phyloP scores from a whole-genome alignment of 768 basidiomycete genomes.

The Amanita subjunquillea region DNA sequence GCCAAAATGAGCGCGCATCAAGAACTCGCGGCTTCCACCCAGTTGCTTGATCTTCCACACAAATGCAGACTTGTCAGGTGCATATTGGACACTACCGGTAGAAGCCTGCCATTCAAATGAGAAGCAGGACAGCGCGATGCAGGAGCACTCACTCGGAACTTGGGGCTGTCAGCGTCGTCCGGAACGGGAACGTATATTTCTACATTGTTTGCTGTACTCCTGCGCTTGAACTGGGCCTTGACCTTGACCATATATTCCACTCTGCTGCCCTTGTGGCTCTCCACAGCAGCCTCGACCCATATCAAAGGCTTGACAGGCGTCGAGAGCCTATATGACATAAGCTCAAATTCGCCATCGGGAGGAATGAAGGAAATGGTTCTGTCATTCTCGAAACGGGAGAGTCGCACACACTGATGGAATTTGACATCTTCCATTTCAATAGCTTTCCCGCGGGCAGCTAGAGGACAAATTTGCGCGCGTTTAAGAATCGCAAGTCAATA shows the following conservation, averaged over 20 bases:
- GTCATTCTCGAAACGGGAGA: slow-evolving; percentile 96
- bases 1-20: slow-evolving; percentile 98
- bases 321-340: slow-evolving; percentile 95
- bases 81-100: slow-evolving; percentile 93
- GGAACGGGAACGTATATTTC: slow-evolving; percentile 99
- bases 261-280: slow-evolving; percentile 86
- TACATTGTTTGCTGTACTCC: slow-evolving; percentile 96
- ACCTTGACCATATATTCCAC: slow-evolving; percentile 95
- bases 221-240: slow-evolving; percentile 94
- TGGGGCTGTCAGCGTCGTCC: slow-evolving; percentile 96
- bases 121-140: neutral
- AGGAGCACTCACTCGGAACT: slow-evolving; percentile 70
- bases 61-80: slow-evolving; percentile 95
- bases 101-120: slow-evolving; percentile 50
- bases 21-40: slow-evolving; percentile 90
- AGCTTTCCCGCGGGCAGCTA: slow-evolving; percentile 89
- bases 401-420: slow-evolving; percentile 98
- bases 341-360: slow-evolving; percentile 96
- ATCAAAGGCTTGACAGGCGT: slow-evolving; percentile 95
- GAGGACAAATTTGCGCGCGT: neutral
- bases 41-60: slow-evolving; percentile 99
- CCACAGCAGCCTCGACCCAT: slow-evolving; percentile 96
- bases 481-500: slow-evolving; percentile 7
- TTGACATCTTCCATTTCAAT: slow-evolving; percentile 99
- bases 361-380: slow-evolving; percentile 99